Evolutionary conservation across 1,284 basidiomycete genomes (phyloP), one percentile per base, ranked within the genome.

Genomic region (Laetiporus sulphureus): DNA sequence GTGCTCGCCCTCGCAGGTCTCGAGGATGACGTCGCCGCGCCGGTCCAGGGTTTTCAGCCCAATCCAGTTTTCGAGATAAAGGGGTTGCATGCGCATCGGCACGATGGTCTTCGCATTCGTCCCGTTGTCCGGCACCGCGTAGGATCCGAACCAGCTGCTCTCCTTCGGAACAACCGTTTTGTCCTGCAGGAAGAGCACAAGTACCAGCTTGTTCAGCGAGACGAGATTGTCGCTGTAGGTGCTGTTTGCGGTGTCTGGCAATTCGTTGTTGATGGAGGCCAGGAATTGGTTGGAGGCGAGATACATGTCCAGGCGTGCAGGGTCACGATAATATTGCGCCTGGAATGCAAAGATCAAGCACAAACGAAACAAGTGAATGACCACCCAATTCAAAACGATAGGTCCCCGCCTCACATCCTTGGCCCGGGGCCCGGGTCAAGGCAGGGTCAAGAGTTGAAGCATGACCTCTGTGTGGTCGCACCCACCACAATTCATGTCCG

Each of bases 251-350:
- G 59, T 46, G 1, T 56, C 66, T 16, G 65, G 53, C 20, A 73
- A 47, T 58, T 91, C 87, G 56, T 88, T 89, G 63, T 91, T 91
- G 59, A 91, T 79, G 12, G 73, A 72, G 0, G 81, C 63, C 15
- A 92, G 68, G 60, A 90, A 91, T 30, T 64, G 66, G 62, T 90
- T 93, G 5, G 73, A 62, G 3, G 66, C 56, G 25, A 89, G 69
- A 59, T 97, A 99, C 7, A 70, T 63, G 5, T 75, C 72, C 35
- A 93, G 67, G 19, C 82, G 77, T n/a, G 65, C 66, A 4, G 89
- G 84, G 63, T 98, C 93, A 30, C 95, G 81, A 63, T 77, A 98
- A 65, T 98, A 99, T 57, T 97, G 92, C 1, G 95, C 95, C 75
- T 91, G 50, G 22, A n/a, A n/a, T n/a, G n/a, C n/a, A 16, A 20